These are phyloP conservation scores for Rhododendron ovatum DNA, from an alignment of 148 eudicot genomes.

Conservation along the genomic window DNA sequence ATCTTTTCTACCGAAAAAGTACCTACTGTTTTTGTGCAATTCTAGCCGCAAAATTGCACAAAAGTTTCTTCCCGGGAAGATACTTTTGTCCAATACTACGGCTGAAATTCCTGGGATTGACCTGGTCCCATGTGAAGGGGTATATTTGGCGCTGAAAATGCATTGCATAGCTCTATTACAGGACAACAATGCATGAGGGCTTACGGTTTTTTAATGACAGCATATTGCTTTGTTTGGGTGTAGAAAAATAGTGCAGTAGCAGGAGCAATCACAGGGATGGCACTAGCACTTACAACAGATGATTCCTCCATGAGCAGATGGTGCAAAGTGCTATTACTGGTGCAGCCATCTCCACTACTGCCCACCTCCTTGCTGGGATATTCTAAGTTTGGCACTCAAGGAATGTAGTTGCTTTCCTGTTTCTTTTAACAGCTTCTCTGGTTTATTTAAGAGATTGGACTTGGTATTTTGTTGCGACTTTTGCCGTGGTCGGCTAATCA, in stretches of 20 bases:
- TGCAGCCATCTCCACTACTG: conserved; percentile 90
- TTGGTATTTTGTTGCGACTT: background rate
- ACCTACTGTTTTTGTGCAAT: no score
- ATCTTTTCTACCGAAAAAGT: no score
- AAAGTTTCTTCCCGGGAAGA: no score
- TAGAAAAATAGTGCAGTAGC: conserved; percentile 95
- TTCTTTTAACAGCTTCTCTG: background rate
- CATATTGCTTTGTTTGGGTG: conserved; percentile 8
- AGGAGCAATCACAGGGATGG: conserved; percentile 85
- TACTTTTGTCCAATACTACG: no score
- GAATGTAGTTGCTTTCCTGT: background rate
- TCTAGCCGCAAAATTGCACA: no score
- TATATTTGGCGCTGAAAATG: no score
- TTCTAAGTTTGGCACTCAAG: conserved; percentile 21
- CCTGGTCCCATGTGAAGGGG: no score
- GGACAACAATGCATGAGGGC: background rate
- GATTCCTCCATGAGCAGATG: conserved; percentile 74
- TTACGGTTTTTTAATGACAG: background rate
- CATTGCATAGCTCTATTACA: no score
- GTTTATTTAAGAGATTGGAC: background rate
- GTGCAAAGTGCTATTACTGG: conserved; percentile 93
- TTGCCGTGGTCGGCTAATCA: background rate
- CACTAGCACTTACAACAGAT: conserved; percentile 62
- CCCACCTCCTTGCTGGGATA: conserved; percentile 70
- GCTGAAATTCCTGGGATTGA: no score